Evolutionary conservation across 345 rosid genomes (phyloP).

Genomic region (Zanthoxylum bungeanum): DNA sequence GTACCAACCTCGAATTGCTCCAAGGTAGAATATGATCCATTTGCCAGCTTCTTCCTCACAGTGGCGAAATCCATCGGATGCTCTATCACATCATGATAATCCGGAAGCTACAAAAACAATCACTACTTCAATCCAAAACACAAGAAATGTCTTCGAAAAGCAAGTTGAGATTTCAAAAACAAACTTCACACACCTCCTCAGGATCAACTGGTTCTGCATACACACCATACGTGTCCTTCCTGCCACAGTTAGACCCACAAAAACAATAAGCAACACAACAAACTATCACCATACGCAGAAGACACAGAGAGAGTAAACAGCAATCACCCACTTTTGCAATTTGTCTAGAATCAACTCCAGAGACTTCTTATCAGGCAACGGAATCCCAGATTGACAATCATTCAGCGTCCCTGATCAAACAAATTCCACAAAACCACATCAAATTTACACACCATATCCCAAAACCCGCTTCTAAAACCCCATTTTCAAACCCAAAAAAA

Average conservation of each 20-base stretch:
- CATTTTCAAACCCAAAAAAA: background rate
- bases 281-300: background rate
- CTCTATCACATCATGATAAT: slow-evolving; percentile 73
- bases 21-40: slow-evolving; percentile 60
- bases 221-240: slow-evolving; percentile 96
- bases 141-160: slow-evolving; percentile 5
- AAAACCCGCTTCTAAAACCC: background rate
- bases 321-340: slow-evolving; percentile 71
- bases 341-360: slow-evolving; percentile 88
- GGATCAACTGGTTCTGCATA: slow-evolving; percentile 95
- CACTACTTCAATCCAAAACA: background rate
- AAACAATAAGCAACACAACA: slow-evolving; percentile 23
- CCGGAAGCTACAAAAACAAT: slow-evolving; percentile 63
- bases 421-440: slow-evolving; percentile 16
- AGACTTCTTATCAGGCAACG: slow-evolving; percentile 74
- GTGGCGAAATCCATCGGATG: slow-evolving; percentile 88
- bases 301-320: background rate
- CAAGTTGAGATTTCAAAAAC: background rate
- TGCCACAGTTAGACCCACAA: slow-evolving; percentile 38
- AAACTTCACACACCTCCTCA: slow-evolving; percentile 62
- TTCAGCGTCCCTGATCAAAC: slow-evolving; percentile 49
- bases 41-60: slow-evolving; percentile 70
- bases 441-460: slow-evolving; percentile 11
- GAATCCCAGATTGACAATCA: slow-evolving; percentile 28
- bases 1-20: slow-evolving; percentile 73